A percentile compares a stretch with the other conserved stretches of the same genome.
Conservation (phyloP, 2,329 filamentous ascomycete species). For the Monilinia polystroma region DNA sequence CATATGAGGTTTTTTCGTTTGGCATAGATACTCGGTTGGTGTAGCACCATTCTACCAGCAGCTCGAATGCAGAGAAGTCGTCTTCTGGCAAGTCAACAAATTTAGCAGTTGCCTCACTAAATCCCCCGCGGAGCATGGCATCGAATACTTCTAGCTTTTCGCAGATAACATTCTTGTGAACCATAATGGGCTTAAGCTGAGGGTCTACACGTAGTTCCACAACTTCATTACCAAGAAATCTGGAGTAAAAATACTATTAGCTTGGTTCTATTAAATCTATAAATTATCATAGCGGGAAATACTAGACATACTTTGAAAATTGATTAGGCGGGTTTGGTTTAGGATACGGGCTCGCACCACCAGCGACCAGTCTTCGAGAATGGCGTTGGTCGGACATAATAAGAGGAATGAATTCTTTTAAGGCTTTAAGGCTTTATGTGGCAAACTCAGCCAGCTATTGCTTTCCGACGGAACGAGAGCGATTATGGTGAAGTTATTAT, state of each 20-base stretch:
- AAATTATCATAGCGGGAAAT: not conserved
- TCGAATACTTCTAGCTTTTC: slow-evolving; percentile 22
- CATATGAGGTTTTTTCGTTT: not conserved
- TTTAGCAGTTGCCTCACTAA: slow-evolving; percentile 22
- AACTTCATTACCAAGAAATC: not conserved
- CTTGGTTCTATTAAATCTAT: not conserved
- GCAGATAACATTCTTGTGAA: slow-evolving; percentile 26
- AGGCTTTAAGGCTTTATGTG: no score
- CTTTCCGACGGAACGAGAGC: no score
- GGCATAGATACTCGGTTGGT: slow-evolving; percentile 2
- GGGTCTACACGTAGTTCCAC: not conserved
- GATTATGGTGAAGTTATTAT: no score
- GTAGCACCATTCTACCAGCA: slow-evolving; percentile 17
- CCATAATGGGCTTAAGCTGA: not conserved
- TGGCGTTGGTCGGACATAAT: not conserved
- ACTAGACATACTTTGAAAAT: slow-evolving; percentile 10
- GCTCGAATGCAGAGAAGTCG: slow-evolving; percentile 19
- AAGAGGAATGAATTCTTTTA: not conserved
- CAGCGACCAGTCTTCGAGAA: not conserved
- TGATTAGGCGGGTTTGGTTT: not conserved
- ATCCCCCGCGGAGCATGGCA: slow-evolving; percentile 21
- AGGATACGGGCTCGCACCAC: not conserved
- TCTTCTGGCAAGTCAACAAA: slow-evolving; percentile 23
- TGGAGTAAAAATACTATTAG: not conserved
- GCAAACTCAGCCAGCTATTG: no score